Conservation (phyloP, 1,139 yeast genomes). For the Saccharomyces hybrid region DNA sequence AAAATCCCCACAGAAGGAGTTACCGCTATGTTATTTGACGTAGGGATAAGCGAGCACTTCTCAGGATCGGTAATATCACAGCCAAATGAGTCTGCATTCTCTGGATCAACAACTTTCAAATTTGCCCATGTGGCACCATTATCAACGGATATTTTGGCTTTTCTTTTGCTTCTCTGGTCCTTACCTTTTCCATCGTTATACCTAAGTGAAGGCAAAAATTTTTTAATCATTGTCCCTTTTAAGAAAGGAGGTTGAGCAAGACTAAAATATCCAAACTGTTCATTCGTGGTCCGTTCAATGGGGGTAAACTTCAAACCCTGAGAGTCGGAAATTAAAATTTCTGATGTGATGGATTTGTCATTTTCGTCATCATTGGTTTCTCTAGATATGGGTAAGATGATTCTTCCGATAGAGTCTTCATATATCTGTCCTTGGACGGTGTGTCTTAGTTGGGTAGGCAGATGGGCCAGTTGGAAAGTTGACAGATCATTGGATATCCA, state of each 20-base stretch:
- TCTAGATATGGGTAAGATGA: conserved; percentile 14
- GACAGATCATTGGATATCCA: conserved; percentile 26
- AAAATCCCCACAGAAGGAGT: conserved; percentile 71
- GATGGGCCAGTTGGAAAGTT: conserved; percentile 18
- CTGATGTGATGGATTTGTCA: conserved; percentile 6
- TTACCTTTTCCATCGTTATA: not conserved
- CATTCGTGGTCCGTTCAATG: conserved; percentile 9
- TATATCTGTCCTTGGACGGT: not conserved
- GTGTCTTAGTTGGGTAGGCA: conserved; percentile 23
- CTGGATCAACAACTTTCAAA: conserved; percentile 38
- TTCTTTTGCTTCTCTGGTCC: not conserved
- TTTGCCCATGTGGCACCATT: conserved; percentile 56
- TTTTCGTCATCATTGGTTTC: not conserved
- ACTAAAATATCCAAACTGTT: conserved; percentile 6
- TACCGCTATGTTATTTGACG: conserved; percentile 20
- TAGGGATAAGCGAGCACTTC: not conserved
- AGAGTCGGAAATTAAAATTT: conserved; percentile 25
- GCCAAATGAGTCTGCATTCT: conserved; percentile 39
- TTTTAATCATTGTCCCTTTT: conserved; percentile 16
- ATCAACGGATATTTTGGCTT: conserved; percentile 45
- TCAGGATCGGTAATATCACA: conserved; percentile 37
- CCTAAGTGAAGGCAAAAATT: not conserved
- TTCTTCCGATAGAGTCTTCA: conserved; percentile 21
- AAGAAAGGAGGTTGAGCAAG: conserved; percentile 8
- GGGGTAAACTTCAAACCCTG: conserved; percentile 23